phyloP scores from a whole-genome alignment of 1,284 basidiomycete species.

The Somion occarium region DNA sequence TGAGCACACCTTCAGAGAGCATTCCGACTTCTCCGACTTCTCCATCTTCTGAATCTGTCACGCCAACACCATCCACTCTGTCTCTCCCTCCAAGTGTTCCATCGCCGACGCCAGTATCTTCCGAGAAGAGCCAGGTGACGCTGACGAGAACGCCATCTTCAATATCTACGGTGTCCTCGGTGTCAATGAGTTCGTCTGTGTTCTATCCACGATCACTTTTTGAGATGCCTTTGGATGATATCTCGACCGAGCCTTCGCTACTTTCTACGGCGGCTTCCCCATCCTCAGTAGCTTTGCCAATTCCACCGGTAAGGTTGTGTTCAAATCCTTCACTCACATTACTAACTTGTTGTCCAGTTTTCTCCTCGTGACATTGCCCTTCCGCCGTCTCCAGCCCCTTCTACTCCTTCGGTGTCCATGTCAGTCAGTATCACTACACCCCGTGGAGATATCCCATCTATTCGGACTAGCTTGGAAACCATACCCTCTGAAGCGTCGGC shows the following conservation, averaged over 20 bases:
- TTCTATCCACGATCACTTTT: constrained; percentile 32
- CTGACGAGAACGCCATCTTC: constrained; percentile 34
- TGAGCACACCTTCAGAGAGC: constrained; percentile 24
- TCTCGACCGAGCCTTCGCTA: constrained; percentile 52
- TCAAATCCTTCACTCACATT: constrained; percentile 1
- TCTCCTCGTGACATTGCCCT: constrained; percentile 32
- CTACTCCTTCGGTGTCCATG: constrained; percentile 38
- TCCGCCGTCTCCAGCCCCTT: constrained; percentile 31
- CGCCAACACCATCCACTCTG: constrained; percentile 24
- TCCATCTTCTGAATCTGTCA: constrained; percentile 23
- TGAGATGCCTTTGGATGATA: constrained; percentile 23
- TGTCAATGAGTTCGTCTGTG: constrained; percentile 34
- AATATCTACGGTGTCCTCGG: constrained; percentile 36
- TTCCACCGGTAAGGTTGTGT: neutral
- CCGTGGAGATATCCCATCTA: constrained; percentile 52
- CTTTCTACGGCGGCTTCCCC: constrained; percentile 33
- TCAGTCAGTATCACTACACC: constrained; percentile 63
- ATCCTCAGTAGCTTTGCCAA: constrained; percentile 10
- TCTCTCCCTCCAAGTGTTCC: constrained; percentile 25
- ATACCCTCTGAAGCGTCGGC: constrained; percentile 31
- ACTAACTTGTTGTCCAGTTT: constrained; percentile 15
- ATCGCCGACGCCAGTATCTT: constrained; percentile 23
- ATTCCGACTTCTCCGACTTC: constrained; percentile 18
- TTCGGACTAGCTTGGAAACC: constrained; percentile 50
- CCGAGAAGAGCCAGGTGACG: constrained; percentile 17